Evolutionary conservation across 1,139 yeast species (phyloP), one percentile per base, ranked within the genome.

Genomic region (Suhomyces bribrorum): DNA sequence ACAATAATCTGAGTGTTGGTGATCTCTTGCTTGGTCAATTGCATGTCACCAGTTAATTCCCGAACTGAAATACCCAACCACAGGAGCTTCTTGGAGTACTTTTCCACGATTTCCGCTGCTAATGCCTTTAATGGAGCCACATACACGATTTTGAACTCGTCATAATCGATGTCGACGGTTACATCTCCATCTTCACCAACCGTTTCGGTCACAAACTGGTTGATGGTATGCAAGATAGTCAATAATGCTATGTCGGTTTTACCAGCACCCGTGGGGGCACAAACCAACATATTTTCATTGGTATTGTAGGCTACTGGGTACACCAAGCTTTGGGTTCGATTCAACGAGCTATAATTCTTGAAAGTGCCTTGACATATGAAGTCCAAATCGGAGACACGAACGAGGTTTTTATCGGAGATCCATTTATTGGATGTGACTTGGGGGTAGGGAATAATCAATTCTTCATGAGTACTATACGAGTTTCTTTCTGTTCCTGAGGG

Each of bases 261-360:
- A 75, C 99, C 99, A 6, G 98, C 97, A 73, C 99, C 98, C 0
- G 99, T 92, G 2, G 99, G 99, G 0, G 99, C 99, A 77, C 98
- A 92, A 2, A 92, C 90, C 36, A 92, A 72, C 96, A 94, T 86
- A 54, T 94, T 92, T 52, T 90, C 97, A 60, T 88, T 90, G 5
- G 97, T 85, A 39, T 84, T 81, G 57, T 92, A 94, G 0, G 96
- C 98, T 13, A 89, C 86, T 0, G 96, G 96, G 49, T 75, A 94
- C 1, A 94, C 95, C 46, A 94, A 72, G 18, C 96, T 84, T 60
- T 94, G 99, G 77, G 94, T 85, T 48, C 87, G 79, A 61, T 94
- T 94, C 48, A 94, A 72, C 0, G 85, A 73, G 36, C 77, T 69
- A 61, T 94, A 94, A 29, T 83, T 83, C 44, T 78, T 78, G 61